Evolutionary conservation across 306 rosid species (phyloP), one percentile per base, ranked within the genome.

Genomic region (Medicago arabica): DNA sequence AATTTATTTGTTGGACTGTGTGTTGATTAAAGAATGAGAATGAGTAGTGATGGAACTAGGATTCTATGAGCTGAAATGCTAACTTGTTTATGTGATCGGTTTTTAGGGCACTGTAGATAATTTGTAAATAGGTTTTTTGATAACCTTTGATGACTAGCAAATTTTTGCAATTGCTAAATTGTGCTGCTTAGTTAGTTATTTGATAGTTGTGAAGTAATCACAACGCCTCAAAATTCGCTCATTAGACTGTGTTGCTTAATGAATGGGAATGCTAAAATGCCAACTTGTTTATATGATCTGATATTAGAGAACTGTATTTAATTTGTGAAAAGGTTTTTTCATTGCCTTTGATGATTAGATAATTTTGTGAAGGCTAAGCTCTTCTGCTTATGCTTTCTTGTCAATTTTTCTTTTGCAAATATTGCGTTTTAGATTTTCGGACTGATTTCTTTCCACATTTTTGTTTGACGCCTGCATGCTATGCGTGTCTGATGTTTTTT

Each of bases 401-500:
- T 21, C 36, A 19, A 41, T 41, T 53, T 67, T n/a, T 60, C 40
- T 57, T 72, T 55, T 59, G 57, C 19, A 49, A 39, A 23, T 71
- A 43, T 43, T 49, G 4, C 46, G 65, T 58, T n/a, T 17, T 69
- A 23, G 70, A 50, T 41, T 75, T 69, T 31, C 18, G 15, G 10
- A 15, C 9, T 54, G 66, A 23, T 15, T 38, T 66, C 13, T 43
- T 75, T 59, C 23, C 18, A 18, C 5, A 7, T 23, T 17, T 50
- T 14, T 21, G 51, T 23, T 25, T 53, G 51, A 19, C 39, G 47
- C 70, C n/a, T 68, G 59, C 72, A 11, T 40, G 54, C n/a, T 67
- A 36, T 67, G n/a, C 7, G 18, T 15, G 68, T 25, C 13, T 69
- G 59, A n/a, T 64, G 25, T 78, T 49, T 72, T 57, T 61, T 83